Base-by-base conservation (phyloP, 2,329 filamentous ascomycete species). In the Botryotinia calthae region DNA sequence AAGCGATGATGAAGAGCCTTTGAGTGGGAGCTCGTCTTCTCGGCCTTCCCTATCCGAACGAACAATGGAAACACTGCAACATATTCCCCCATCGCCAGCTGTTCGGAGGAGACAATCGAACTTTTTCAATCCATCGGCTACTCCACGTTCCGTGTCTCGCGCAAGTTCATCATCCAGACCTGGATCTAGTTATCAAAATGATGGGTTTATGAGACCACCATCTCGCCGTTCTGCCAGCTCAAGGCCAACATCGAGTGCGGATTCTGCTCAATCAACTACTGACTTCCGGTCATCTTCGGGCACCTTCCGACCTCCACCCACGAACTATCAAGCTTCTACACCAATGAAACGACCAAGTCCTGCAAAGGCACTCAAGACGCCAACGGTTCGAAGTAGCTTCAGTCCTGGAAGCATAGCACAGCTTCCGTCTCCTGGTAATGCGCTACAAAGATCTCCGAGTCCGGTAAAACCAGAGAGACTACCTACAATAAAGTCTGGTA, bases 41-140 rank as follows among this genome's bases (percentile, higher is more conserved):
- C 75, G 79, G 25, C 85, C 87, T 69, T 95, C 93, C 0, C 85
- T 98, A 6, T 90, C 92, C 0, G 95, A 98, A 78, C 87, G 95
- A 73, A 97, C 95, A 0, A 90, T 97, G 59, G 93, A 97, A 81
- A 97, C 93, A 0, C 84, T 98, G 9, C 87, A 94, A 4, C 88
- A 90, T 64, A 84, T 97, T 44, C 93, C 94, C 0, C 89, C 93
- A 0, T 96, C 94, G 0, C 94, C 95, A 7, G 88, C 88, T 0
- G 82, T 92, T 63, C 88, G 86, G 70, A 88, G 89, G 73, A 88
- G 90, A 71, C 84, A 87, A 14, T 93, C 93, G 0, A 89, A 88
- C 72, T 94, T 97, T 81, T 96, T 93, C 79, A 90, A 89, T 66
- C 82, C 85, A 2, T 85, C 90, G n/a, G 87, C 87, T 73, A 84